phyloP scores from a whole-genome alignment of 495 filamentous ascomycete genomes.

The Neurospora sp. region DNA sequence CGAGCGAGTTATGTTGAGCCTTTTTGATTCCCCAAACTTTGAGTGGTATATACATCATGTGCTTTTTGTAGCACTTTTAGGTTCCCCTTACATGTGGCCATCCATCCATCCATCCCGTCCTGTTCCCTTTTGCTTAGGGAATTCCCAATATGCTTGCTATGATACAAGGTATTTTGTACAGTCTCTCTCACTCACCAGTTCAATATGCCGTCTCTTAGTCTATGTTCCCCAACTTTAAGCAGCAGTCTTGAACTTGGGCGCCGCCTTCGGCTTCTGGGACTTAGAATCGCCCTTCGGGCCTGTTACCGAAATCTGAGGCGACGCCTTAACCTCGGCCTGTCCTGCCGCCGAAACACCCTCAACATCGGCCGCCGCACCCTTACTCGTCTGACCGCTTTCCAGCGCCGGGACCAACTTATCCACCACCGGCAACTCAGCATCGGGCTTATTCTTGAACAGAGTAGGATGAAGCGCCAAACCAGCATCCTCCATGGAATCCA shows the following conservation, averaged over 20 bases:
- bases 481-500: conserved; percentile 56
- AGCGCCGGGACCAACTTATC: conserved; percentile 23
- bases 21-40: not conserved
- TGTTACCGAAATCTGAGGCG: not conserved
- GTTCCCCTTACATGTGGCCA: not conserved
- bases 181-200: not conserved
- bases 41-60: not conserved
- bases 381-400: conserved; percentile 9
- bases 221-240: not conserved
- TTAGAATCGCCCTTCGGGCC: not conserved
- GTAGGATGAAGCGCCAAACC: conserved; percentile 25
- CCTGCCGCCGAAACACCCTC: not conserved
- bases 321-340: not conserved
- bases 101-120: not conserved
- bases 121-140: not conserved
- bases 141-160: not conserved
- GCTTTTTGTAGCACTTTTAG: not conserved
- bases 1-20: not conserved
- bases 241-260: not conserved
- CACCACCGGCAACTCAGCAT: conserved; percentile 29
- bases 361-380: not conserved
- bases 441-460: conserved; percentile 29
- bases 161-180: not conserved
- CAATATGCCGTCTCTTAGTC: not conserved
- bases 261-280: not conserved